Percentiles rank a stretch among this genome's conserved stretches.
These are phyloP conservation scores for Russula ochroleuca DNA, from an alignment of 768 basidiomycete genomes.

Conservation along the genomic window DNA sequence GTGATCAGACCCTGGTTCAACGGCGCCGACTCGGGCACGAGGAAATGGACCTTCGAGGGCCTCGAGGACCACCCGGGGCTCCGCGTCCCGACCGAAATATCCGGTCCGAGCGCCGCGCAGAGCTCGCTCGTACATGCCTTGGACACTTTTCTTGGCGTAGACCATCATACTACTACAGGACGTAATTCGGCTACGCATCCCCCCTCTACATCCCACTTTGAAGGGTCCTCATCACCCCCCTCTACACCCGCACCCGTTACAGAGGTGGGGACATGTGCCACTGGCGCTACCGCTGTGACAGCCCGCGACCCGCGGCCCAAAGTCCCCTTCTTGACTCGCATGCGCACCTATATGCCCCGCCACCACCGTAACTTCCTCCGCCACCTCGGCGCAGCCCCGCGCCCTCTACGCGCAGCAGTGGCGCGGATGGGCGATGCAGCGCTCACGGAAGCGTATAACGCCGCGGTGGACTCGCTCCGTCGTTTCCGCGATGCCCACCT, in stretches of 20 bases:
- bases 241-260: background rate
- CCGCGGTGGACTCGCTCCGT: conserved; percentile 47
- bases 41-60: conserved; percentile 46
- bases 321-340: conserved; percentile 46
- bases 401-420: conserved; percentile 47
- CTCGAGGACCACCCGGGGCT: conserved; percentile 36
- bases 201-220: background rate
- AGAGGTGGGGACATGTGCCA: background rate
- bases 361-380: conserved; percentile 55
- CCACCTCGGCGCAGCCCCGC: conserved; percentile 46
- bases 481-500: conserved; percentile 56
- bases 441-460: conserved; percentile 44
- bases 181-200: conserved; percentile 31
- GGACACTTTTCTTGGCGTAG: conserved; percentile 52
- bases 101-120: conserved; percentile 60
- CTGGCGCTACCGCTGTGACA: background rate
- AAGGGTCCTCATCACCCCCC: background rate
- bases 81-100: conserved; percentile 39
- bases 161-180: no score
- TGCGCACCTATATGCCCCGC: conserved; percentile 59
- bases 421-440: conserved; percentile 24
- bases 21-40: conserved; percentile 45
- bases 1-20: conserved; percentile 61
- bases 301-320: conserved; percentile 5
- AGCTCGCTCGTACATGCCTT: conserved; percentile 55